A percentile compares a stretch with the other conserved stretches of the same genome.
Conservation (phyloP, 768 basidiomycete genomes). For the Termitomyces sp. region DNA sequence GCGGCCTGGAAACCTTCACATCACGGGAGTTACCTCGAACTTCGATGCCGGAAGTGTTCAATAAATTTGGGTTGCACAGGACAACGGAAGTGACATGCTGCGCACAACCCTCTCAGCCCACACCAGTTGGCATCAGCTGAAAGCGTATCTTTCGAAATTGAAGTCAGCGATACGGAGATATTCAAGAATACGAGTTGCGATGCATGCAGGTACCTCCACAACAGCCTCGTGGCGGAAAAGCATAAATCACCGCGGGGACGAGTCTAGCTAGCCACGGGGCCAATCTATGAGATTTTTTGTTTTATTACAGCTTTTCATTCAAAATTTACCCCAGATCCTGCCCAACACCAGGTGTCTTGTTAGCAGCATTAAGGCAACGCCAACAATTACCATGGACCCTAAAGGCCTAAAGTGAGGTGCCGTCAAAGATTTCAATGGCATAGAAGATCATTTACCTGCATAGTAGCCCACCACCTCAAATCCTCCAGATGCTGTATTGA, state of each 20-base stretch:
- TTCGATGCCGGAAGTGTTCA: too few species aligned
- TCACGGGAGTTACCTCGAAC: too few species aligned
- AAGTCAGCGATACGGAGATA: background rate
- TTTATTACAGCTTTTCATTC: background rate
- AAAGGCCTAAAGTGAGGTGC: background rate
- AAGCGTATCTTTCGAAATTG: background rate
- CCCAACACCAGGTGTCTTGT: conserved; percentile 16
- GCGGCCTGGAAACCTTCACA: background rate
- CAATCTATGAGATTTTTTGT: background rate
- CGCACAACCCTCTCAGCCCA: background rate
- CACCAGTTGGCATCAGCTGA: background rate
- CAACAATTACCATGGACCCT: conserved; percentile 18
- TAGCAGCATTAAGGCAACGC: conserved; percentile 13
- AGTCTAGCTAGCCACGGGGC: too few species aligned
- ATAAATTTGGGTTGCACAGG: too few species aligned
- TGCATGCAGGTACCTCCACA: background rate
- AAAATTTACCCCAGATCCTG: conserved; percentile 15
- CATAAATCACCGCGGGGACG: background rate
- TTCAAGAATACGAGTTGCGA: background rate
- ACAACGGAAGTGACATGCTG: background rate
- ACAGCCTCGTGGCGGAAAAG: too few species aligned
- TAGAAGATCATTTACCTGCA: conserved; percentile 12
- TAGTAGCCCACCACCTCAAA: conserved; percentile 48
- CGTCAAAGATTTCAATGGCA: background rate
- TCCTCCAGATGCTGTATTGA: conserved; percentile 47